A percentile compares a stretch with the other conserved stretches of the same genome.
Evolutionary conservation across 2,329 filamentous ascomycete genomes (phyloP).

Genomic region (Talaromyces marneffei): DNA sequence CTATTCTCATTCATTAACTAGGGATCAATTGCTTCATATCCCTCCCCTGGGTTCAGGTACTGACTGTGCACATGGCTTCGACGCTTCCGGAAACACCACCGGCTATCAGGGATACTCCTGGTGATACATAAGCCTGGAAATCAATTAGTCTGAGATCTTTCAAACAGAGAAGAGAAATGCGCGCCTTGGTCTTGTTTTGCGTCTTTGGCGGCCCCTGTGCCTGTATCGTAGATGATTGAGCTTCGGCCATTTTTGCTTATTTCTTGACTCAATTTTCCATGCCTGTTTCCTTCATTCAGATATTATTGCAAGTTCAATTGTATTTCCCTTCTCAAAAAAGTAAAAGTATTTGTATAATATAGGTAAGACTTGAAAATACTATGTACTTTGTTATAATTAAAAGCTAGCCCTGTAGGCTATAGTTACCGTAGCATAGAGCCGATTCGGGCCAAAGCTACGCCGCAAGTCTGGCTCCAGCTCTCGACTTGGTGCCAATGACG

Average conservation of each 20-base stretch:
- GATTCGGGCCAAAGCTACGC: neutral
- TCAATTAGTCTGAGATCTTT: neutral
- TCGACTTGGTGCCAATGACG: neutral
- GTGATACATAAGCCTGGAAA: constrained; percentile 24
- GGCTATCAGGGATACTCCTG: constrained; percentile 44
- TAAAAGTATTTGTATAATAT: neutral
- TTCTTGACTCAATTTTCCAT: neutral
- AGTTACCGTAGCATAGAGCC: neutral
- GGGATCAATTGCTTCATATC: neutral
- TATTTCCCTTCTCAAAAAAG: too few species aligned
- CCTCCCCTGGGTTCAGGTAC: neutral
- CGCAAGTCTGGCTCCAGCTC: constrained; percentile 7
- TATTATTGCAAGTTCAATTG: neutral
- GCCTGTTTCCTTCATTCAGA: too few species aligned
- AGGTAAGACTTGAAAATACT: neutral
- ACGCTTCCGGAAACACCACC: constrained; percentile 50
- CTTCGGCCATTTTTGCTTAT: constrained; percentile 4
- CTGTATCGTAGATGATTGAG: neutral
- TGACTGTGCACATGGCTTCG: constrained; percentile 47
- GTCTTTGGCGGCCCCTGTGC: neutral
- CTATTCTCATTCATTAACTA: constrained; percentile 22
- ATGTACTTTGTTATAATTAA: neutral
- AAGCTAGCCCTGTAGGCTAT: neutral
- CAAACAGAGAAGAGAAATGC: too few species aligned
- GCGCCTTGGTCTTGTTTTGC: neutral